A percentile compares a stretch with the other conserved stretches of the same genome.
Conservation (phyloP, 2,329 filamentous ascomycete species). For the Blastomyces percursus region DNA sequence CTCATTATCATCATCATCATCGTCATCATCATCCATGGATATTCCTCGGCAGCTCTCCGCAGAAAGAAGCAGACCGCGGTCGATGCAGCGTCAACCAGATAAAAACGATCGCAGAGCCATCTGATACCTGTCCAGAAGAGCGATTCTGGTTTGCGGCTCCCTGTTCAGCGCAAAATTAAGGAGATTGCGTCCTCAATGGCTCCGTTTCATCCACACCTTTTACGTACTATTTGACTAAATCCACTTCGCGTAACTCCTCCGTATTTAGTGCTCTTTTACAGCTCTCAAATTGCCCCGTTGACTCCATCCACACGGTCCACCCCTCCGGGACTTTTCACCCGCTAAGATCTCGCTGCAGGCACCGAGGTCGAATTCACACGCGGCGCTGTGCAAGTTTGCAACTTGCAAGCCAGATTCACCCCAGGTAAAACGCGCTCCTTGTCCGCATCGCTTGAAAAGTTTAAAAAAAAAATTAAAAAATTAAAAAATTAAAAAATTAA, state of each 20-base stretch:
- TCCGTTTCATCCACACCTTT: not conserved
- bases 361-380: no score
- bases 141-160: not conserved
- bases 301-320: not conserved
- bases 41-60: not conserved
- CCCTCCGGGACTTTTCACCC: no score
- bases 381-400: no score
- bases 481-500: no score
- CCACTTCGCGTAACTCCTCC: not conserved
- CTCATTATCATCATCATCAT: no score
- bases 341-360: no score
- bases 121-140: not conserved
- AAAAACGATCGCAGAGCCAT: no score
- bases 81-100: not conserved
- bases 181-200: not conserved
- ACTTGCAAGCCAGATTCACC: no score
- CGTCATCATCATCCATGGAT: not conserved
- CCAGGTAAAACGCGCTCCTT: not conserved
- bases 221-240: not conserved
- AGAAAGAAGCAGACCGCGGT: not conserved
- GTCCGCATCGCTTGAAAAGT: not conserved
- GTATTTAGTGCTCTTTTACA: not conserved
- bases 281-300: not conserved
- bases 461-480: not conserved
- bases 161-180: not conserved